These are phyloP conservation scores for Xylaria acuta DNA, from an alignment of 495 filamentous ascomycete species.

Conservation along the genomic window DNA sequence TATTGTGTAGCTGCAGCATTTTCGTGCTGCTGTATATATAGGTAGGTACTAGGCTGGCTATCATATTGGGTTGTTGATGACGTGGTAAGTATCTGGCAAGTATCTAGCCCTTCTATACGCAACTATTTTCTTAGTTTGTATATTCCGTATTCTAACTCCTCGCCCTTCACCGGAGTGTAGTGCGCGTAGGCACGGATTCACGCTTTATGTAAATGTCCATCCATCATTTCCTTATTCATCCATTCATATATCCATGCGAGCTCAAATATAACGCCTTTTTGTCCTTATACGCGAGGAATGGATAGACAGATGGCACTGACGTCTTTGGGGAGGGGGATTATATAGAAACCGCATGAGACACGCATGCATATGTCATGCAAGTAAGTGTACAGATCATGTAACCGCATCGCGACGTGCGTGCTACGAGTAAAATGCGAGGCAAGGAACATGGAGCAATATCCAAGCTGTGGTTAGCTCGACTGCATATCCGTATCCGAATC, in stretches of 20 bases:
- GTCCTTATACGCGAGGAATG: neutral
- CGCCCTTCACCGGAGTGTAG: neutral
- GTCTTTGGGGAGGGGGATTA: neutral
- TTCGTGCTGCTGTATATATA: neutral
- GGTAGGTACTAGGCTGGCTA: neutral
- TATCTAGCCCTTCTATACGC: neutral
- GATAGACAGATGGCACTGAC: neutral
- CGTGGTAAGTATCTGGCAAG: neutral
- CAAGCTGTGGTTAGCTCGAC: neutral
- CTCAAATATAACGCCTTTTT: neutral
- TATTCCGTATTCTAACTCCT: neutral
- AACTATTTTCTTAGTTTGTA: neutral
- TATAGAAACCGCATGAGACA: neutral
- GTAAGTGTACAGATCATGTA: neutral
- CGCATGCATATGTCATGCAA: neutral
- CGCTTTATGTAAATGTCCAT: neutral
- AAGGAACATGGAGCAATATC: neutral
- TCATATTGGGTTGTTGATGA: neutral
- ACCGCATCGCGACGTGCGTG: neutral
- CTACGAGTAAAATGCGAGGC: neutral
- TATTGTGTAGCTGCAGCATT: neutral
- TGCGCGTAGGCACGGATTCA: neutral
- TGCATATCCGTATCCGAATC: constrained; percentile 16
- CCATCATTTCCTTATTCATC: neutral
- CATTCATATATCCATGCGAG: neutral